Conservation (phyloP, 2,329 filamentous ascomycete species). For the Fusarium siculi region DNA sequence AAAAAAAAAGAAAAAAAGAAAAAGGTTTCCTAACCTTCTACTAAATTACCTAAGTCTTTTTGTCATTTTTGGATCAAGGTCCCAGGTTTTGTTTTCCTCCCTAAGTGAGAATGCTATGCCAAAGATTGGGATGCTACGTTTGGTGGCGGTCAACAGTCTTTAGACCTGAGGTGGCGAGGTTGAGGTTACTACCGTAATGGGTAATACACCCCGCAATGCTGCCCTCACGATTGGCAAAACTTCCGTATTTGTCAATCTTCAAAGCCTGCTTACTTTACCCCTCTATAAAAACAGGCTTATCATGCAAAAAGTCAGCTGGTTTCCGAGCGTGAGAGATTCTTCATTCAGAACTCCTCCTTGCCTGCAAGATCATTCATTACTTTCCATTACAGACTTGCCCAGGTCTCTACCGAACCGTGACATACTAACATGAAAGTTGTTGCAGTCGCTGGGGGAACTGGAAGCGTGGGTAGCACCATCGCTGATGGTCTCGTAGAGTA, state of each 20-base stretch:
- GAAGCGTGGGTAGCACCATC: constrained; percentile 30
- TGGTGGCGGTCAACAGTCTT: neutral
- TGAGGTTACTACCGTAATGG: constrained; percentile 5
- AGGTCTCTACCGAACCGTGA: rapidly evolving
- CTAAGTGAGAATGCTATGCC: neutral
- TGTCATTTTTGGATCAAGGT: rapidly evolving
- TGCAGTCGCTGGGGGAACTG: constrained; percentile 35
- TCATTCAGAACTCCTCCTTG: no score
- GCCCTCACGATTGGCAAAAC: neutral
- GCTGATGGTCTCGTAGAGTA: constrained; percentile 31
- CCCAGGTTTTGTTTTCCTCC: neutral
- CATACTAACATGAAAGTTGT: constrained; percentile 18
- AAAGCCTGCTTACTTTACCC: neutral
- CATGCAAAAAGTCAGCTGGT: neutral
- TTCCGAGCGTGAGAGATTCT: rapidly evolving
- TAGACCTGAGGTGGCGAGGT: neutral
- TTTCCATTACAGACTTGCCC: no score
- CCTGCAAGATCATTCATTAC: no score
- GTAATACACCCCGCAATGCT: neutral
- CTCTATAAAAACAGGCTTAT: neutral
- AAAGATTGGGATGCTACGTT: neutral
- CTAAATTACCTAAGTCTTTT: neutral
- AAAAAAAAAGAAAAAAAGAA: no score
- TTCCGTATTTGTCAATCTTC: neutral
- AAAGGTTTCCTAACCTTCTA: no score